These are phyloP conservation scores for Rhodotorula sp. DNA, from an alignment of 1,284 basidiomycete genomes.

Conservation along the genomic window DNA sequence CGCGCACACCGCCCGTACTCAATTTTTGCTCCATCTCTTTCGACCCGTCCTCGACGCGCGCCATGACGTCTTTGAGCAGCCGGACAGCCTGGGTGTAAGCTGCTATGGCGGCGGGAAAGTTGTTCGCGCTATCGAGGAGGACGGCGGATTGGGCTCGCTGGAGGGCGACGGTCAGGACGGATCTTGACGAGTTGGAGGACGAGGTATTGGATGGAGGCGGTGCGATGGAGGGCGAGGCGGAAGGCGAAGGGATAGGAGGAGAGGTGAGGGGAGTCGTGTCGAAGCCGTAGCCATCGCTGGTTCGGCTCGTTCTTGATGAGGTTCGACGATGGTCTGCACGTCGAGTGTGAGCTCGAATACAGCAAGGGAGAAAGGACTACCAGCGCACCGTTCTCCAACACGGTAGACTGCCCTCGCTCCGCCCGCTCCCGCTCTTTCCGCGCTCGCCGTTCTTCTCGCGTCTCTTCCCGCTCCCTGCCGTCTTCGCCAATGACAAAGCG, in stretches of 20 bases:
- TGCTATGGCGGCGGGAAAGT: constrained; percentile 49
- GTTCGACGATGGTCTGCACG: background rate
- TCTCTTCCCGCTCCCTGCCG: constrained; percentile 28
- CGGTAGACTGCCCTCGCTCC: background rate
- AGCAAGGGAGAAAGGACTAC: background rate
- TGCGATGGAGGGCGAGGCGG: background rate
- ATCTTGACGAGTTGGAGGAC: constrained; percentile 43
- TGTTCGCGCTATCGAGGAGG: constrained; percentile 49
- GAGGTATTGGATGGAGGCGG: background rate
- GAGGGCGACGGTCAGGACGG: constrained; percentile 50
- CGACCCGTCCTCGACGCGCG: constrained; percentile 46
- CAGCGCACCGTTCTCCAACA: background rate
- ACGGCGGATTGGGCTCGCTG: constrained; percentile 51
- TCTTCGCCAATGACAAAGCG: background rate
- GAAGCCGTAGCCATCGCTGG: constrained; percentile 5
- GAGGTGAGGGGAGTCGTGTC: background rate
- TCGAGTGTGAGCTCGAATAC: background rate
- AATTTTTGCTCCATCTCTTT: constrained; percentile 23
- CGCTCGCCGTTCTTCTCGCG: constrained; percentile 23
- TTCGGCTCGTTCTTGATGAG: background rate
- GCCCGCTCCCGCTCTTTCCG: constrained; percentile 29
- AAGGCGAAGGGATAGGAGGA: background rate
- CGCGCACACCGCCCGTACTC: constrained; percentile 9
- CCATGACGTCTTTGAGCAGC: constrained; percentile 51
- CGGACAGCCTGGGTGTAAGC: constrained; percentile 50